These are phyloP conservation scores for Botrytis fragariae DNA, from an alignment of 2,329 filamentous ascomycete species.

Conservation along the genomic window DNA sequence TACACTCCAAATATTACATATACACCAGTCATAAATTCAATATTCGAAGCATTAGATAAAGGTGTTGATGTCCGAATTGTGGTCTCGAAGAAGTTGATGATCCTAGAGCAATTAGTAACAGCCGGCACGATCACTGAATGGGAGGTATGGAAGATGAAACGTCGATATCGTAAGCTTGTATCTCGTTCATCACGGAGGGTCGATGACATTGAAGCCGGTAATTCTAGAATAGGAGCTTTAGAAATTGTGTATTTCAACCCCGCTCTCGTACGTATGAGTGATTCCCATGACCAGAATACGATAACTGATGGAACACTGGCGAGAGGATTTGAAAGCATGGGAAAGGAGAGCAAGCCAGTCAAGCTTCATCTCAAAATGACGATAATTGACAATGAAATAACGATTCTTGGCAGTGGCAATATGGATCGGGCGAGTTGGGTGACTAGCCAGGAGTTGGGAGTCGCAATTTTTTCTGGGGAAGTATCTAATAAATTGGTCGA, in stretches of 20 bases:
- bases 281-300: background rate
- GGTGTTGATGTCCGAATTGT: constrained; percentile 68
- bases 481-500: constrained; percentile 37
- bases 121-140: constrained; percentile 70
- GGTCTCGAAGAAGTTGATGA: constrained; percentile 69
- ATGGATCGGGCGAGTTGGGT: constrained; percentile 84
- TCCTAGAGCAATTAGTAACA: constrained; percentile 77
- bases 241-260: constrained; percentile 35
- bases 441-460: constrained; percentile 79
- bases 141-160: constrained; percentile 59
- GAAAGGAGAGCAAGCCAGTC: constrained; percentile 55
- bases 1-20: constrained; percentile 79
- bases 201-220: constrained; percentile 4
- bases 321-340: background rate
- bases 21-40: constrained; percentile 57
- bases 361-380: constrained; percentile 77
- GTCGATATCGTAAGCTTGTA: constrained; percentile 47
- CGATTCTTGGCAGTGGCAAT: constrained; percentile 76
- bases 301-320: background rate
- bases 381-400: constrained; percentile 65
- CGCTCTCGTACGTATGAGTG: background rate
- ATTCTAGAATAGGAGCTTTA: constrained; percentile 28
- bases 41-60: constrained; percentile 59
- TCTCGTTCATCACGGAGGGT: constrained; percentile 17
- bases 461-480: constrained; percentile 51